Base-by-base conservation (phyloP, 2,329 filamentous ascomycete species). In the Sclerotinia minor region DNA sequence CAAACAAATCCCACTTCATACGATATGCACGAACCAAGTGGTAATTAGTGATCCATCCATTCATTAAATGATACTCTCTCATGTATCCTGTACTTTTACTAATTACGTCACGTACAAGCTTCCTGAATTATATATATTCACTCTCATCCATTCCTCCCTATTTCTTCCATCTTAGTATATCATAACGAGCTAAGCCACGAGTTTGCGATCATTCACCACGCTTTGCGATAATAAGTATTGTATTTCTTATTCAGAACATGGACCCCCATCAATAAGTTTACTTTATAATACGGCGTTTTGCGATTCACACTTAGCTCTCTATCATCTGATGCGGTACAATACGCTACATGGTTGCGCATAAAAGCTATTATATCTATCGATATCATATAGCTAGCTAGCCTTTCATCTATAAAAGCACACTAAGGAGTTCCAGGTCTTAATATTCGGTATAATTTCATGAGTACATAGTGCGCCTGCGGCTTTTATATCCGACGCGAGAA, bases 31-130 rank as follows among this genome's bases (percentile, higher is more conserved):
- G 8, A 61, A 5, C 26, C 58, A 24, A 35, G 58, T 61, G 58
- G 58, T 13, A n/a, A n/a, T n/a, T n/a, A 17, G 29, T 61, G 41
- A 61, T 32, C 49, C 41, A 61, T 47, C 32, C 19, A 35, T 61
- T 24, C 19, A 2, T 13, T 49, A 1, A 15, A 8, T n/a, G 21
- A 5, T 45, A 6, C 3, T 32, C 4, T 60, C 57, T 13, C 2
- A n/a, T 13, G 13, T 3, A 29, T 13, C 2, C 4, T 38, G 3
- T 13, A 21, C 13, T 26, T 32, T 35, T 54, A 7, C 2, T 58
- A 26, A 5, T 24, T 58, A 44, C 38, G n/a, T 44, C 55, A 58
- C 29, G 17, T 4, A 11, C 44, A 2, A 21, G 3, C 2, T 44
- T 26, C 19, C n/a, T 15, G 11, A 7, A 11, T 15, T 9, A 2